phyloP scores from a whole-genome alignment of 352 stramenopile genomes.

The Aphanomyces invadans region DNA sequence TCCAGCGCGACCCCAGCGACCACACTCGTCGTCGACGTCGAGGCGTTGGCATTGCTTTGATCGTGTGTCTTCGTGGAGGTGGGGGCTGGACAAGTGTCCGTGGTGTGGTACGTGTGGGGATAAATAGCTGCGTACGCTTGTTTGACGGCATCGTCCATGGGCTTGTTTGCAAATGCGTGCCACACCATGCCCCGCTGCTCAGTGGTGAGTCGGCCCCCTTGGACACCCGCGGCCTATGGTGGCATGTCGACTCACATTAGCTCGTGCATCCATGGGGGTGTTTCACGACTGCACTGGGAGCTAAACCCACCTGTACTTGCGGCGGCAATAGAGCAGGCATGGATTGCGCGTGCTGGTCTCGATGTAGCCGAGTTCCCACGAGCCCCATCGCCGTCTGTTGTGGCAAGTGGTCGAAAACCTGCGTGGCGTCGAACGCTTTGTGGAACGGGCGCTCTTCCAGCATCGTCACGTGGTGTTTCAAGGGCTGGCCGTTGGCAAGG shows the following conservation, averaged over 20 bases:
- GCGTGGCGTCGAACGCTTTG: not conserved
- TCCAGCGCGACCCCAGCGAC: not conserved
- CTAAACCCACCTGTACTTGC: not conserved
- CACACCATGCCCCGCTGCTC: not conserved
- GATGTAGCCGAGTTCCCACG: not conserved
- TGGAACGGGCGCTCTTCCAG: not conserved
- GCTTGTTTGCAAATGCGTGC: not conserved
- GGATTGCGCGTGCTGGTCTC: not conserved
- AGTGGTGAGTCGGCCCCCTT: not conserved
- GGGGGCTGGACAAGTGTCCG: not conserved
- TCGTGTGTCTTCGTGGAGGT: not conserved
- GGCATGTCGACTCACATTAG: not conserved
- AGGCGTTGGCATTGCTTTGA: not conserved
- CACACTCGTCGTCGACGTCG: not conserved
- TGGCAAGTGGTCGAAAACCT: not conserved
- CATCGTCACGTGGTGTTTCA: not conserved
- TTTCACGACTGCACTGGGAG: too few relatives aligned
- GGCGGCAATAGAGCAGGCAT: not conserved
- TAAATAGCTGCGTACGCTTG: slow-evolving; percentile 3
- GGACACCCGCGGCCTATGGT: not conserved
- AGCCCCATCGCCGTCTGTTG: not conserved
- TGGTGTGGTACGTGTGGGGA: not conserved
- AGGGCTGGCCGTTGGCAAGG: not conserved
- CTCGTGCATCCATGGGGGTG: too few relatives aligned
- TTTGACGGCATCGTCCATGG: not conserved